A percentile compares a stretch with the other conserved stretches of the same genome.
Conservation (phyloP, 2,329 filamentous ascomycete species). For the Massarina eburnea region DNA sequence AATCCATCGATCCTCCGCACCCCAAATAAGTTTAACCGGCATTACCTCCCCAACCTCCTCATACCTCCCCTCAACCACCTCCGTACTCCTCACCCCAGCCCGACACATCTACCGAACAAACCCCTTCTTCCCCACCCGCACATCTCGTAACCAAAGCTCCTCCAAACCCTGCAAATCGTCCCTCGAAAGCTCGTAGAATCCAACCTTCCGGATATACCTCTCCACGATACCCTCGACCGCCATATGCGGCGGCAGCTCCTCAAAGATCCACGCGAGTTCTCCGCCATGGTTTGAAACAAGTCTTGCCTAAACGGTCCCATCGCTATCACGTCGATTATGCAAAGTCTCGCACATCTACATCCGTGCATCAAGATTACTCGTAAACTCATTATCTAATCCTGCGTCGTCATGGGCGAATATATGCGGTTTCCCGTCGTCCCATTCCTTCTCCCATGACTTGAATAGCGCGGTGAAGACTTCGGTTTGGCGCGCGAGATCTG, state of each 20-base stretch:
- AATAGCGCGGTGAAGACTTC: slow-evolving; percentile 18
- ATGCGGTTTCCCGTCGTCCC: slow-evolving; percentile 13
- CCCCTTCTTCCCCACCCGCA: slow-evolving; percentile 14
- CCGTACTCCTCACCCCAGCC: slow-evolving; percentile 17
- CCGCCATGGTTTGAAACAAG: slow-evolving; percentile 17
- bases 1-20: slow-evolving; percentile 20
- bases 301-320: slow-evolving; percentile 23
- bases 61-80: slow-evolving; percentile 19
- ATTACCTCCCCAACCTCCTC: slow-evolving; percentile 12
- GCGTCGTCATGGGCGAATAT: slow-evolving; percentile 23
- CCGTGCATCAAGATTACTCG: slow-evolving; percentile 18
- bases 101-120: slow-evolving; percentile 25
- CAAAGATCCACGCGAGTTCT: slow-evolving; percentile 14
- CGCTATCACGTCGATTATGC: slow-evolving; percentile 21
- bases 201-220: slow-evolving; percentile 21
- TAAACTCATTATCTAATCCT: slow-evolving; percentile 22
- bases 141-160: slow-evolving; percentile 15
- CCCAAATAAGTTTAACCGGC: slow-evolving; percentile 23
- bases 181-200: slow-evolving; percentile 5
- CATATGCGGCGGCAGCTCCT: slow-evolving; percentile 15
- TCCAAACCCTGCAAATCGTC: slow-evolving; percentile 15
- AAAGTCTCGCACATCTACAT: slow-evolving; percentile 18
- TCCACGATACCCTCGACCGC: slow-evolving; percentile 21
- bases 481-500: slow-evolving; percentile 19
- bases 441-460: slow-evolving; percentile 15